phyloP scores from a whole-genome alignment of 164 flowering plant species.

The Vitis riparia region DNA sequence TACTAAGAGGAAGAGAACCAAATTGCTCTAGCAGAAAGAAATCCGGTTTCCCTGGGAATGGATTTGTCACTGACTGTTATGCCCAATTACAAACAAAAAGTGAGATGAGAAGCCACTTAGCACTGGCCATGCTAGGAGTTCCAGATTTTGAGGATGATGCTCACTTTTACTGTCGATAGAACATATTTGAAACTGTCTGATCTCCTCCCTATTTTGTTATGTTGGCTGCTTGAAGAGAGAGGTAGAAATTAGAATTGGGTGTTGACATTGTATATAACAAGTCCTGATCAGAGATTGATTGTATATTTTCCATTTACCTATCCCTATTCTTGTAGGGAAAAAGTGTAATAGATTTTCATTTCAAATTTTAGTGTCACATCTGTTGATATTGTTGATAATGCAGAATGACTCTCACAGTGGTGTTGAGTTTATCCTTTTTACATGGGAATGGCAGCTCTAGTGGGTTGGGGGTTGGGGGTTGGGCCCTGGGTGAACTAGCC shows the following conservation, averaged over 20 bases:
- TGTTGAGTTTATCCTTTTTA: too few species aligned
- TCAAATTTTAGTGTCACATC: neutral
- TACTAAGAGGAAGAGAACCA: slow-evolving; percentile 54
- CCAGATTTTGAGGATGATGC: slow-evolving; percentile 77
- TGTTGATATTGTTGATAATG: neutral
- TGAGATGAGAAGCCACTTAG: slow-evolving; percentile 74
- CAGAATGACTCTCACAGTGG: neutral
- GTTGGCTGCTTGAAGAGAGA: slow-evolving; percentile 20
- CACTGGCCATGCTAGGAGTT: slow-evolving; percentile 87
- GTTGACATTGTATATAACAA: slow-evolving; percentile 25
- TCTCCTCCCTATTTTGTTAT: neutral
- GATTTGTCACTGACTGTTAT: slow-evolving; percentile 35
- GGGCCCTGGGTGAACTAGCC: too few species aligned
- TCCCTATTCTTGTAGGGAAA: slow-evolving; percentile 13
- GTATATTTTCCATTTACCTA: slow-evolving; percentile 14
- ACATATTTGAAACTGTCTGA: neutral
- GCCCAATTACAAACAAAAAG: slow-evolving; percentile 43
- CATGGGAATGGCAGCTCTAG: too few species aligned
- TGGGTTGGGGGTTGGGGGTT: too few species aligned
- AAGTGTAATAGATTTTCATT: slow-evolving; percentile 9
- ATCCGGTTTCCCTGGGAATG: slow-evolving; percentile 28
- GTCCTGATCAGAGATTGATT: slow-evolving; percentile 2
- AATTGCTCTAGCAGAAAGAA: slow-evolving; percentile 25
- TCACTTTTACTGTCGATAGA: slow-evolving; percentile 44
- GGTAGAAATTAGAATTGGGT: slow-evolving; percentile 5